These are phyloP conservation scores for Panicum virgatum DNA, from an alignment of 202 grass and related monocot genomes.

Conservation along the genomic window DNA sequence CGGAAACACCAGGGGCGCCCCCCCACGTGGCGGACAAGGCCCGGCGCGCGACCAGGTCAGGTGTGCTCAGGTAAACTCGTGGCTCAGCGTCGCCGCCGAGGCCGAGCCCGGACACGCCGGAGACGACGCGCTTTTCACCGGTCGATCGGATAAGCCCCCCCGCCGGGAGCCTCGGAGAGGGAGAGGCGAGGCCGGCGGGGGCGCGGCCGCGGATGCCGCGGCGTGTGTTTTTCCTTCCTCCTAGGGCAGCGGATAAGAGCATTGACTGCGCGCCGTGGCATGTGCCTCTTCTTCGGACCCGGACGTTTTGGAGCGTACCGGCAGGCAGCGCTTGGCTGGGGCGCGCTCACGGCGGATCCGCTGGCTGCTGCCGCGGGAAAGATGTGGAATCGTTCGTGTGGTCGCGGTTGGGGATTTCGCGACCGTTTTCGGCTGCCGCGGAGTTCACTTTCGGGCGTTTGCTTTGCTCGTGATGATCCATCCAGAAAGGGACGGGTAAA, in stretches of 20 bases:
- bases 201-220: background rate
- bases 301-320: background rate
- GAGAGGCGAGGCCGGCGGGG: background rate
- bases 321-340: background rate
- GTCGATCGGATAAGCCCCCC: background rate
- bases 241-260: conserved; percentile 13
- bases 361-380: background rate
- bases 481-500: background rate
- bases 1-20: background rate
- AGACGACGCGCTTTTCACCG: background rate
- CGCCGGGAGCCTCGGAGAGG: background rate
- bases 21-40: conserved; percentile 3
- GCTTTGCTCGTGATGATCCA: background rate
- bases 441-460: background rate
- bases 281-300: background rate
- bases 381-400: background rate
- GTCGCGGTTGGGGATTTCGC: background rate
- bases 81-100: conserved; percentile 19
- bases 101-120: background rate
- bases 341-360: background rate
- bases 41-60: background rate
- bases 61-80: conserved; percentile 27
- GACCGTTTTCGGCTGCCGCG: background rate
- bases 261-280: conserved; percentile 13
- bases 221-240: background rate